A percentile compares a stretch with the other conserved stretches of the same genome.
Conservation (phyloP, 2,329 filamentous ascomycete species). For the Penicillium sp. region DNA sequence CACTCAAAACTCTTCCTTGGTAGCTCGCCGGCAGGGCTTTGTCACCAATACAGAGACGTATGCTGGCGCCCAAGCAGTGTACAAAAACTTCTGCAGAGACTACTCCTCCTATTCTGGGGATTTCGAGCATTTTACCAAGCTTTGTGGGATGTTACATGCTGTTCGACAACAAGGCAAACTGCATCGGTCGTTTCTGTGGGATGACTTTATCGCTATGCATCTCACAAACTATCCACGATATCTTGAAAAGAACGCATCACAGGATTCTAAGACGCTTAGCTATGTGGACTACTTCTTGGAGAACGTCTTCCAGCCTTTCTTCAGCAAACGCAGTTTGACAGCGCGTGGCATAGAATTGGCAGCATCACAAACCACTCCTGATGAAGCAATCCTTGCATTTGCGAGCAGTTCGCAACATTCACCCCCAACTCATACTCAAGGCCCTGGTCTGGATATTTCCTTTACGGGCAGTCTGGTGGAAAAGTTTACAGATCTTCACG, state of each 20-base stretch:
- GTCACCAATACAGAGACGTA: constrained; percentile 18
- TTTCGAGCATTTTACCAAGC: constrained; percentile 38
- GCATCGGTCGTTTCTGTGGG: constrained; percentile 43
- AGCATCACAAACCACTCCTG: constrained; percentile 25
- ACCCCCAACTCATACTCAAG: not conserved
- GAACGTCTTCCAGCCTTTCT: constrained; percentile 31
- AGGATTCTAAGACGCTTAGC: constrained; percentile 25
- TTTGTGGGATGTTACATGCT: constrained; percentile 38
- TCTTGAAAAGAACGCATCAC: constrained; percentile 24
- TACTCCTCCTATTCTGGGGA: constrained; percentile 43
- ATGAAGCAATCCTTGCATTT: constrained; percentile 1
- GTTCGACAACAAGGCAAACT: constrained; percentile 32
- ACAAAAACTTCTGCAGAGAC: constrained; percentile 38
- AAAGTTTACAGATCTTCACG: constrained; percentile 23
- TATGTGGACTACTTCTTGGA: constrained; percentile 44
- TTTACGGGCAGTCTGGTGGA: constrained; percentile 30
- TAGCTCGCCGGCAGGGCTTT: constrained; percentile 24
- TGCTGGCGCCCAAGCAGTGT: constrained; percentile 30
- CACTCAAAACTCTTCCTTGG: constrained; percentile 13
- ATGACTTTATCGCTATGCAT: constrained; percentile 48
- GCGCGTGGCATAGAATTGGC: constrained; percentile 29
- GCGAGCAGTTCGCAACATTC: not conserved
- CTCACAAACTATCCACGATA: constrained; percentile 40
- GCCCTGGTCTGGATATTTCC: constrained; percentile 12
- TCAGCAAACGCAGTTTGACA: constrained; percentile 41